Base-by-base conservation (phyloP, 208 protist genomes). In the Leishmania major region DNA sequence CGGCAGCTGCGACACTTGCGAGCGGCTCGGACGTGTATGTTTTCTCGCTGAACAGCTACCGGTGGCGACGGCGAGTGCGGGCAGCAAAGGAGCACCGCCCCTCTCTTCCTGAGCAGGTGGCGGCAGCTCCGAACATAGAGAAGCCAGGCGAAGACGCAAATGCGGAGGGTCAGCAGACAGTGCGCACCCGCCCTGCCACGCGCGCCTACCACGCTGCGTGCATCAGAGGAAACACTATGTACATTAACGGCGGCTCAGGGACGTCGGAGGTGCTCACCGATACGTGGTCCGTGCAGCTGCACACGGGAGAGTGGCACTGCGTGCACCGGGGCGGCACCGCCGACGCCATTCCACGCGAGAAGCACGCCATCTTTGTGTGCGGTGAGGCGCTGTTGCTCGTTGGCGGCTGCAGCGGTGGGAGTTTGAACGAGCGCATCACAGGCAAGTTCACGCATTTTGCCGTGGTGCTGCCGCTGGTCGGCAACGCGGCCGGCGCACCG, bases 361-460 rank as follows among this genome's bases (percentile, higher is more conserved):
- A 85, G 78, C 93, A 97, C 87, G 87, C 84, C 47, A 28, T 97
- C 2, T 94, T 97, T 72, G 87, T 79, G 8, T 95, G 91, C 57
- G 92, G 93, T 5, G 89, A 95, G 75, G 91, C 90, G 22, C 79
- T 97, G 19, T 76, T 97, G 55, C 82, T 92, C 7, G 90, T 97
- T 17, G 93, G 93, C 66, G 93, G 93, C 40, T 97, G 93, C 84
- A 91, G 84, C 53, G 90, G 82, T 45, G 78, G 80, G 11, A 60
- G 43, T 17, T 82, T 88, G 45, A 82, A 72, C 25, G 84, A 86
- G 67, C 84, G 87, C 47, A 80, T 93, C 40, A 76, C 93, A 10
- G 76, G 79, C 71, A 95, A 91, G 78, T 92, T 91, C 79, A 89
- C 89, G 59, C 93, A 93, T 85, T 97, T 97, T 81, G 87, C 89